Conservation (phyloP, 1,139 yeast species). For the Geotrichum carabidarum region DNA sequence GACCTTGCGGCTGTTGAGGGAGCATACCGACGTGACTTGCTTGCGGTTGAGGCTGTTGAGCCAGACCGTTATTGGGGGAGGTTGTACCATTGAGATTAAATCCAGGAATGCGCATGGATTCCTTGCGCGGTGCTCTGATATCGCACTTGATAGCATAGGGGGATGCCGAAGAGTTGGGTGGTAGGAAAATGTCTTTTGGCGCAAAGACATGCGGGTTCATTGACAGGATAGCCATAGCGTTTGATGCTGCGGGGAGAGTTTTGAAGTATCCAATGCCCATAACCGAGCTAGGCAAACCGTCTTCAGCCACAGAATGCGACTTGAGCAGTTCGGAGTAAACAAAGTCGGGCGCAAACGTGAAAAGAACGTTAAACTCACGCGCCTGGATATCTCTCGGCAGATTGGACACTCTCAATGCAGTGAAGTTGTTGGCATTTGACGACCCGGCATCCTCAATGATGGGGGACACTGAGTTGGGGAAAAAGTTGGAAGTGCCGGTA, state of each 20-base stretch:
- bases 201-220: conserved; percentile 59
- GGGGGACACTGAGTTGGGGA: conserved; percentile 18
- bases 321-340: conserved; percentile 53
- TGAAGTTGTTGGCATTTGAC: not conserved
- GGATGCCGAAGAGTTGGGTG: conserved; percentile 21
- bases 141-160: conserved; percentile 28
- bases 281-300: conserved; percentile 35
- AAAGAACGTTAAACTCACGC: conserved; percentile 73
- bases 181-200: conserved; percentile 14
- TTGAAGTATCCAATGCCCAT: conserved; percentile 60
- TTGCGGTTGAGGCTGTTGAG: conserved; percentile 6
- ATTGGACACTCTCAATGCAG: conserved; percentile 46
- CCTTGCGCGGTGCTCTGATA: conserved; percentile 19
- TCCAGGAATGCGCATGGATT: conserved; percentile 8
- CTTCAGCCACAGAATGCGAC: conserved; percentile 33
- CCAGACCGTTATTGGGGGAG: conserved; percentile 1
- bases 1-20: conserved; percentile 12
- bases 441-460: conserved; percentile 10
- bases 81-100: conserved; percentile 1
- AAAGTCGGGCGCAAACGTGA: conserved; percentile 76
- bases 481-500: conserved; percentile 16
- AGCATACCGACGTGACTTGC: conserved; percentile 1
- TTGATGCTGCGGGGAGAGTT: conserved; percentile 58
- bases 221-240: conserved; percentile 63
- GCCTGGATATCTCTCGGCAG: conserved; percentile 67